Evolutionary conservation across 768 basidiomycete species (phyloP).

Genomic region (Panaeolus papilionaceus): DNA sequence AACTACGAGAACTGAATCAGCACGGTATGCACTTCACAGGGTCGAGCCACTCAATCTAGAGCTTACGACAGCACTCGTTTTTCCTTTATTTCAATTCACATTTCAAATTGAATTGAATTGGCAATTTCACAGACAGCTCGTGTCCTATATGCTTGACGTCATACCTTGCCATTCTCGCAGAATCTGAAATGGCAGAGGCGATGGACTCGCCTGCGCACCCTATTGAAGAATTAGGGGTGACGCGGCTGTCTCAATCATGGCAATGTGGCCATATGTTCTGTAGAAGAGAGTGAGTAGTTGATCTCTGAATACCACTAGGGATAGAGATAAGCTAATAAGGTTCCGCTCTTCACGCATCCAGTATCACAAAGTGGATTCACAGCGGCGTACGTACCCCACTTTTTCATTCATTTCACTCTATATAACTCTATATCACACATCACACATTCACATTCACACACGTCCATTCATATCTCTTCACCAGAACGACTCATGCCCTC

Average conservation of each 20-base stretch:
- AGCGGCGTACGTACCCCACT: conserved; percentile 52
- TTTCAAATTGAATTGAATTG: background rate
- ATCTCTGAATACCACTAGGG: background rate
- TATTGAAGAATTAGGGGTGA: conserved; percentile 73
- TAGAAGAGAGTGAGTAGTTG: conserved; percentile 67
- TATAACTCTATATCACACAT: background rate
- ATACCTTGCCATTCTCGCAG: conserved; percentile 70
- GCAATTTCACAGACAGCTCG: conserved; percentile 54
- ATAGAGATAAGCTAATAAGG: background rate
- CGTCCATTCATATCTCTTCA: conserved; percentile 17
- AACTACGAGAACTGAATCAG: conserved; percentile 7
- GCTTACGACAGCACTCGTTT: conserved; percentile 8
- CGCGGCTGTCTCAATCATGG: conserved; percentile 56
- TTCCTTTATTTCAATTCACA: background rate
- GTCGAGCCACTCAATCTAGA: background rate
- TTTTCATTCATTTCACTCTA: background rate
- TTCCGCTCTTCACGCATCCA: conserved; percentile 30
- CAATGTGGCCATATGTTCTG: conserved; percentile 80
- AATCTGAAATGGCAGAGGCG: conserved; percentile 74
- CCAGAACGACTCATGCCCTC: conserved; percentile 70
- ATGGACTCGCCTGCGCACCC: conserved; percentile 85
- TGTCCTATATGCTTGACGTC: conserved; percentile 82
- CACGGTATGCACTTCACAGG: background rate
- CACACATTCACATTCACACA: background rate
- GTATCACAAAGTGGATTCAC: conserved; percentile 68